These are phyloP conservation scores for Liriodendron chinense DNA, from an alignment of 164 flowering plant genomes.

Conservation along the genomic window DNA sequence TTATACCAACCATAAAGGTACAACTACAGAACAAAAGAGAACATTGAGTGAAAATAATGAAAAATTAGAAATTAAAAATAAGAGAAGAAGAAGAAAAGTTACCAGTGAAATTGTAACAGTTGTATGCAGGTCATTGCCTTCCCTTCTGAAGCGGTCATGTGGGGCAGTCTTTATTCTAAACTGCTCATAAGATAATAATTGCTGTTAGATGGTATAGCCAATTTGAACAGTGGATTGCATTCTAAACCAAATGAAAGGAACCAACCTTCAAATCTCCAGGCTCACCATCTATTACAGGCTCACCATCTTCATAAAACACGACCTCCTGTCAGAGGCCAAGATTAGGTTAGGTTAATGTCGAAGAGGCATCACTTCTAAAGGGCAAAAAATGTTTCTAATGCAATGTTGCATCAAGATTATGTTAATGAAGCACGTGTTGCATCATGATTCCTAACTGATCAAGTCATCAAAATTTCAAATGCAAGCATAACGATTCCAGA, in stretches of 20 bases:
- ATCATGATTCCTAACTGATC: background rate
- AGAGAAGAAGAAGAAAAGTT: conserved; percentile 12
- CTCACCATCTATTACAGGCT: conserved; percentile 94
- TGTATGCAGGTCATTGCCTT: conserved; percentile 87
- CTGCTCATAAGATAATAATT: conserved; percentile 36
- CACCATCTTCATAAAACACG: conserved; percentile 91
- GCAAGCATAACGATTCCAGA: background rate
- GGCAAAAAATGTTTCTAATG: background rate
- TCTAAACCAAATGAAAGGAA: background rate
- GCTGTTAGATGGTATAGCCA: background rate
- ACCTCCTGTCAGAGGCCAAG: conserved; percentile 61
- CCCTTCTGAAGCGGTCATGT: conserved; percentile 85
- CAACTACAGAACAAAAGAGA: too few species aligned
- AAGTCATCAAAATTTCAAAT: background rate
- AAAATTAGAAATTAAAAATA: too few species aligned
- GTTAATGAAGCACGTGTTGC: background rate
- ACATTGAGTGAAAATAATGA: background rate
- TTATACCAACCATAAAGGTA: too few species aligned
- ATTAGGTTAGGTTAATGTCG: background rate
- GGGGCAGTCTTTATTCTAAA: conserved; percentile 89
- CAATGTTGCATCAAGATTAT: background rate
- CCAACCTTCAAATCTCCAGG: conserved; percentile 91
- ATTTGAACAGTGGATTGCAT: background rate
- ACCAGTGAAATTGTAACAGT: conserved; percentile 93
- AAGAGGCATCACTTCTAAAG: background rate